Evolutionary conservation across 805 yeast species (phyloP), one percentile per base, ranked within the genome.

Genomic region (Candida alai): DNA sequence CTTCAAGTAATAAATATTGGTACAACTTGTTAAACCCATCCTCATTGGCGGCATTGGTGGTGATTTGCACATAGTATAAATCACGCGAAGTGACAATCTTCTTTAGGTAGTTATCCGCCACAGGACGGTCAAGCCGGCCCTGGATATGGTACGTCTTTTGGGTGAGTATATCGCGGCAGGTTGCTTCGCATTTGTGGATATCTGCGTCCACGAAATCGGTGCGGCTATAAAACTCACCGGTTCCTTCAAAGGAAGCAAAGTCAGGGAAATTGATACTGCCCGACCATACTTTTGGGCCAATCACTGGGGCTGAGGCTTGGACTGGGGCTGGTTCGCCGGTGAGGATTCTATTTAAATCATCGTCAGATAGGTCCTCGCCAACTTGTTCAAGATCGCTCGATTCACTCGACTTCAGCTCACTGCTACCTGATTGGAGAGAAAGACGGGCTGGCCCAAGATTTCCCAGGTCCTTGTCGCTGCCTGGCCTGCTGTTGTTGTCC

Each of bases 31-130:
- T 45, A 39, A 43, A 62, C 4, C 21, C 20, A 14, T 51, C 63
- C 43, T 35, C 44, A 41, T 20, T 57, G 24, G 25, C 45, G 5
- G 38, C 43, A 3, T 53, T 48, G 12, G 44, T 30, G 27, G 35
- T 43, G 26, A 84, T 48, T 39, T 73, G 70, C 22, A 75, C 61
- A 13, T 81, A 44, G 13, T 67, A 72, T 15, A 84, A 48, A 48
- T 78, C 78, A 45, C 84, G 65, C 1, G 79, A 58, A 6, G 54
- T 45, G 1, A 62, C 46, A 13, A 76, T 65, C 41, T 70, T 68
- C 18, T 52, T 43, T 40, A 85, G 55, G 49, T 85, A 85, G 9
- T 60, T 60, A 35, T 71, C 76, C 1, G 87, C 94, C 32, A 58
- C 64, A 5, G 42, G 36, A 4, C 62, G 49, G 46, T 74, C 78